Evolutionary conservation across 345 rosid genomes (phyloP).

Genomic region (Salix brachista): DNA sequence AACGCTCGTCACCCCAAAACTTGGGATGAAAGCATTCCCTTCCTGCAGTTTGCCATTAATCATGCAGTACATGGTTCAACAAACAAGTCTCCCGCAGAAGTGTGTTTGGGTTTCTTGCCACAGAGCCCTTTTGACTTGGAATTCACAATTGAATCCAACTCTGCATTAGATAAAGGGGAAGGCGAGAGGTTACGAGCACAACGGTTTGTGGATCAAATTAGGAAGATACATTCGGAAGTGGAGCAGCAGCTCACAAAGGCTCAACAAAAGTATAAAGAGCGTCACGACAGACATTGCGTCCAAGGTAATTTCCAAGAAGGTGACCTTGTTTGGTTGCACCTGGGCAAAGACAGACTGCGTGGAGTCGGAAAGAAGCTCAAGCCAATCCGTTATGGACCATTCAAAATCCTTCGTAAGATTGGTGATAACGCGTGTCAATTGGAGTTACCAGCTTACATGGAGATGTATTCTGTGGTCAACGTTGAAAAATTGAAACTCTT

Average conservation of each 20-base stretch:
- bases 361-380: neutral
- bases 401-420: neutral
- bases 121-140: neutral
- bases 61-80: neutral
- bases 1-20: neutral
- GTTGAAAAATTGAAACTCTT: neutral
- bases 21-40: conserved; percentile 1
- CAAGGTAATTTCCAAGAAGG: neutral
- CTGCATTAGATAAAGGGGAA: neutral
- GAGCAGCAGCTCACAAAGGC: neutral
- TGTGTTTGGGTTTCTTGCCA: neutral
- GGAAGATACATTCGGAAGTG: neutral
- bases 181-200: neutral
- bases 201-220: neutral
- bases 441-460: neutral
- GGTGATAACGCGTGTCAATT: neutral
- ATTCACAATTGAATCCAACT: neutral
- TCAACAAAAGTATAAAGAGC: neutral
- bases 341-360: neutral
- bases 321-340: neutral
- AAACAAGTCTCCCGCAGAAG: neutral
- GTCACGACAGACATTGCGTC: neutral
- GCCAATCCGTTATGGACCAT: neutral
- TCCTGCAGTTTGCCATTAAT: neutral
- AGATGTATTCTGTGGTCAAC: neutral